phyloP scores from a whole-genome alignment of 495 filamentous ascomycete genomes.

The Letharia columbiana region DNA sequence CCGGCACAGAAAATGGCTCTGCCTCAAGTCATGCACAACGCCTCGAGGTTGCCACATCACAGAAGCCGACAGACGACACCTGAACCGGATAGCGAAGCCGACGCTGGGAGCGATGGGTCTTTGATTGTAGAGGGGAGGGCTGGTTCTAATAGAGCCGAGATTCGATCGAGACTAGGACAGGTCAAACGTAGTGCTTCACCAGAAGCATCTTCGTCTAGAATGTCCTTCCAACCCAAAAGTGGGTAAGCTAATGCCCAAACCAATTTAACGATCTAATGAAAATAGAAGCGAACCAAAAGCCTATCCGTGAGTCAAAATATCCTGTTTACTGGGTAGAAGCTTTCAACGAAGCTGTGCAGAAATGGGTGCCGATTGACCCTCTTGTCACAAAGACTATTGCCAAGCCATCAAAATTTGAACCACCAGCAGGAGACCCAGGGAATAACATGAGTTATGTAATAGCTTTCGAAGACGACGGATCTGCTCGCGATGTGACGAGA shows the following conservation, averaged over 20 bases:
- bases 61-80: conserved; percentile 8
- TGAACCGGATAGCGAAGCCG: conserved; percentile 17
- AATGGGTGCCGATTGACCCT: conserved; percentile 85
- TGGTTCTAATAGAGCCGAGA: background rate
- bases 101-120: background rate
- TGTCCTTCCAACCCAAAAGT: conserved; percentile 26
- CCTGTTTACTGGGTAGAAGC: conserved; percentile 94
- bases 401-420: conserved; percentile 70
- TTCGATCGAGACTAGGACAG: background rate
- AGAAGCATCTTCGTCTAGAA: background rate
- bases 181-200: conserved; percentile 1
- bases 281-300: conserved; percentile 20
- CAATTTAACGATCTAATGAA: conserved; percentile 2
- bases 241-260: background rate
- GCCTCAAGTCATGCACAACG: conserved; percentile 20
- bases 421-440: conserved; percentile 59
- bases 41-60: background rate
- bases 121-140: background rate
- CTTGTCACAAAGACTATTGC: conserved; percentile 68
- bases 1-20: conserved; percentile 46
- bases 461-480: conserved; percentile 71
- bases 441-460: conserved; percentile 78
- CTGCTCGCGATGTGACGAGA: conserved; percentile 69
- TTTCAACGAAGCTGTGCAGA: conserved; percentile 72
- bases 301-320: conserved; percentile 52